Evolutionary conservation across 441 rosid species (phyloP), one percentile per base, ranked within the genome.

Genomic region (Cnidoscolus chayamansa): DNA sequence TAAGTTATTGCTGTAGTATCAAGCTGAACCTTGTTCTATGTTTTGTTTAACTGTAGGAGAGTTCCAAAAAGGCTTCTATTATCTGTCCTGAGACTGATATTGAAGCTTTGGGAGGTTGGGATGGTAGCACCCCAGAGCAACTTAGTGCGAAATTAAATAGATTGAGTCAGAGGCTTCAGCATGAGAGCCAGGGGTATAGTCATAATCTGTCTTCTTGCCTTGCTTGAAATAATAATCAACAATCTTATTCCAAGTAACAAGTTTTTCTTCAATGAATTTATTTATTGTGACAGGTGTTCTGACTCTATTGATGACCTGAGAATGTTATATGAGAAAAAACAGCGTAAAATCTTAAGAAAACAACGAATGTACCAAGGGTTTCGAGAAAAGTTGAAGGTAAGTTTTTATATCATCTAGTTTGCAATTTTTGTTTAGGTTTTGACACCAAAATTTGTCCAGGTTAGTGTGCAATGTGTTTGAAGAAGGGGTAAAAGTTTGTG

Each of bases 31-130:
- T 60, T 9, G 25, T 65, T 50, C 7, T 61, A 17, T n/a, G 0
- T 68, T 70, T 73, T 75, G 53, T 73, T 65, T 45, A 74, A 73
- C 73, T 80, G 72, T 84, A 95, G 99, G 97, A 93, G 75, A 88
- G 79, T 76, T 83, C 78, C 73, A 77, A 79, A 80, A 95, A 93
- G 87, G 99, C 99, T 77, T 95, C 99, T 73, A 86, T 91, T 77
- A 93, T 95, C 76, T 93, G 97, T 83, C 91, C 90, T n/a, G 99
- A 89, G 86, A 83, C 82, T 84, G 99, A 93, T 75, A 83, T 90
- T 70, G 76, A 91, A 86, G 88, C 89, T 81, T 80, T 90, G 72
- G 98, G 91, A 73, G 90, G 82, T 74, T 83, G 85, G 85, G 97
- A 90, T 73, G 95, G 90, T 59, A 80, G 90, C 78, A 86, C 87